These are phyloP conservation scores for Ceriops decandra DNA, from an alignment of 345 rosid genomes.

Conservation along the genomic window DNA sequence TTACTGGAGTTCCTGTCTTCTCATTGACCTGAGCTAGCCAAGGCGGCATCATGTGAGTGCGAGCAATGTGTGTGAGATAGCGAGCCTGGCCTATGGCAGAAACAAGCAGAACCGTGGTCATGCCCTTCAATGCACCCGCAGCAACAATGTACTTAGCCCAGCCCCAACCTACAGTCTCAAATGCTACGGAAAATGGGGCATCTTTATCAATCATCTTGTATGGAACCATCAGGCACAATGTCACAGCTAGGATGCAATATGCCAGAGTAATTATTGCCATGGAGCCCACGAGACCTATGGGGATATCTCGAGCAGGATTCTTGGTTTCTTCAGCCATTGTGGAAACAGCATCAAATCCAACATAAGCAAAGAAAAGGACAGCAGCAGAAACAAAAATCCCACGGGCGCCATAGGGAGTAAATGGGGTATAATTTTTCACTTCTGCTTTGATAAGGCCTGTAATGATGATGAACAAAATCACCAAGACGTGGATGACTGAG, in stretches of 20 bases:
- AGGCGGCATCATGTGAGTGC: slow-evolving; percentile 69
- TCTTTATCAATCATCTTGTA: slow-evolving; percentile 42
- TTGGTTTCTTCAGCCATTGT: slow-evolving; percentile 94
- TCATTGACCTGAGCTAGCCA: slow-evolving; percentile 42
- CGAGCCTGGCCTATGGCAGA: slow-evolving; percentile 55
- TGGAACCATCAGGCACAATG: slow-evolving; percentile 51
- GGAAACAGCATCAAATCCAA: slow-evolving; percentile 83
- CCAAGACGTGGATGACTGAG: slow-evolving; percentile 55
- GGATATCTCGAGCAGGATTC: slow-evolving; percentile 73
- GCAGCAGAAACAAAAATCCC: slow-evolving; percentile 69
- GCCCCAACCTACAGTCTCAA: slow-evolving; percentile 43
- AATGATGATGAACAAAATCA: slow-evolving; percentile 66
- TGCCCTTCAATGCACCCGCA: slow-evolving; percentile 62
- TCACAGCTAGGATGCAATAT: slow-evolving; percentile 47
- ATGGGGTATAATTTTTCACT: slow-evolving; percentile 43
- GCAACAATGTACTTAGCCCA: slow-evolving; percentile 70
- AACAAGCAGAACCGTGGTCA: slow-evolving; percentile 57
- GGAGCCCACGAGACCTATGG: slow-evolving; percentile 75
- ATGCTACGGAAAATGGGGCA: slow-evolving; percentile 60
- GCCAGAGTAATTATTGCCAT: slow-evolving; percentile 36
- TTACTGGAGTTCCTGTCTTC: slow-evolving; percentile 54
- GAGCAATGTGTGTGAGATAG: slow-evolving; percentile 58
- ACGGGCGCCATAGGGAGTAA: slow-evolving; percentile 46
- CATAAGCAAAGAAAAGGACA: slow-evolving; percentile 75
- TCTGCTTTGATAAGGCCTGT: slow-evolving; percentile 61